Percentiles rank a stretch among this genome's conserved stretches.
These are phyloP conservation scores for Camelina neglecta DNA, from an alignment of 345 rosid genomes.

Conservation along the genomic window DNA sequence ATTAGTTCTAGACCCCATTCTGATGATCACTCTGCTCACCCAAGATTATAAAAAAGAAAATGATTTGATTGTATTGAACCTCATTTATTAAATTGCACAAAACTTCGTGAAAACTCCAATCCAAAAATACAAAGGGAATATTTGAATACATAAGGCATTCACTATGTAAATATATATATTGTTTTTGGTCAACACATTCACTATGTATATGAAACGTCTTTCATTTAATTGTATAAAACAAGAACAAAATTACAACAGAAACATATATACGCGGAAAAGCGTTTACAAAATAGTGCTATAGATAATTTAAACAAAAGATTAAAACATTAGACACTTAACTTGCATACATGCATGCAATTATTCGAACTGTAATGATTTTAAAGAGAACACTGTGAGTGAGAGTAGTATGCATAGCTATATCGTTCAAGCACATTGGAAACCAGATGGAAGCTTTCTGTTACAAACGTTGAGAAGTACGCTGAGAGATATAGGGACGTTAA, in stretches of 20 bases:
- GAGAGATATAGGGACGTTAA: constrained; percentile 62
- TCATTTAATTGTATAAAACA: too few relatives aligned
- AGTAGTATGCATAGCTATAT: background rate
- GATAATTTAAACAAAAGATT: background rate
- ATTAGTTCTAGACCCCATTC: too few relatives aligned
- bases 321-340: background rate
- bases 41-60: too few relatives aligned
- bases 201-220: background rate
- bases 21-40: too few relatives aligned
- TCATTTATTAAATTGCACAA: background rate
- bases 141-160: background rate
- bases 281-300: background rate
- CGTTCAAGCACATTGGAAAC: constrained; percentile 49
- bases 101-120: too few relatives aligned
- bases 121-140: background rate
- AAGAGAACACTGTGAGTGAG: constrained; percentile 1
- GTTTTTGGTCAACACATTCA: too few relatives aligned
- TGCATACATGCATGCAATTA: constrained; percentile 24
- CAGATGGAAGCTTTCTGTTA: constrained; percentile 53
- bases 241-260: background rate
- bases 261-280: background rate
- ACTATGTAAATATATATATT: background rate
- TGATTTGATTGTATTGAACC: background rate
- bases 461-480: constrained; percentile 66
- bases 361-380: constrained; percentile 2